Base-by-base conservation (phyloP, 2,329 filamentous ascomycete species). In the Aspergillus tanneri region DNA sequence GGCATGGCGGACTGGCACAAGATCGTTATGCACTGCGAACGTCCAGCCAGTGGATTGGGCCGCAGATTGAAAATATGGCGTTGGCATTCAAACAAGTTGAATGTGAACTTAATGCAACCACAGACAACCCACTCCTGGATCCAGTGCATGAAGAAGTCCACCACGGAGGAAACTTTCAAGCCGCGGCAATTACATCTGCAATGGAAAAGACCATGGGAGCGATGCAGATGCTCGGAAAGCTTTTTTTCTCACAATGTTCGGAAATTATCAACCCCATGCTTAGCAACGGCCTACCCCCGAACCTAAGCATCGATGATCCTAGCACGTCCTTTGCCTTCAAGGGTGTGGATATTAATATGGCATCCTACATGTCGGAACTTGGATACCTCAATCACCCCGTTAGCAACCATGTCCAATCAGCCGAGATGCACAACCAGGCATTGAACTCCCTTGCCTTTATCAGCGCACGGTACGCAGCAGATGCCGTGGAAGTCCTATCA, bases 161-260 rank as follows among this genome's bases (percentile, higher is more conserved):
- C 46, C 77, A 82, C 41, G 83, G 84, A 2, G 83, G 81, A 22
- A 88, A 87, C 61, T 87, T 88, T 62, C 84, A 87, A 62, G 85
- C 83, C 0, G 71, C 71, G 5, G 69, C 77, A 1, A 67, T 87
- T 14, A 86, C 84, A 0, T 82, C 82, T 0, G 81, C 83, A 1
- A 82, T 81, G 73, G 84, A 86, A 53, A 86, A 86, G 65, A 70
- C 71, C 0, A 72, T 77, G 3, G 60, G 66, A 2, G 70, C 67
- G 0, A 53, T 79, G 28, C 77, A 82, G 55, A 75, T 74, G 60
- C 60, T 84, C 2, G 82, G 84, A 4, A 78, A 79, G 11, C 77
- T 88, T 65, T 62, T 87, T 11, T 86, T 83, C 58, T 72, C 77
- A 0, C 84, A 87, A 60, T 75, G 74, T 48, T 75, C 77, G 0